Evolutionary conservation across 495 filamentous ascomycete species (phyloP), one percentile per base, ranked within the genome.

Genomic region (Aspergillus biplanus): DNA sequence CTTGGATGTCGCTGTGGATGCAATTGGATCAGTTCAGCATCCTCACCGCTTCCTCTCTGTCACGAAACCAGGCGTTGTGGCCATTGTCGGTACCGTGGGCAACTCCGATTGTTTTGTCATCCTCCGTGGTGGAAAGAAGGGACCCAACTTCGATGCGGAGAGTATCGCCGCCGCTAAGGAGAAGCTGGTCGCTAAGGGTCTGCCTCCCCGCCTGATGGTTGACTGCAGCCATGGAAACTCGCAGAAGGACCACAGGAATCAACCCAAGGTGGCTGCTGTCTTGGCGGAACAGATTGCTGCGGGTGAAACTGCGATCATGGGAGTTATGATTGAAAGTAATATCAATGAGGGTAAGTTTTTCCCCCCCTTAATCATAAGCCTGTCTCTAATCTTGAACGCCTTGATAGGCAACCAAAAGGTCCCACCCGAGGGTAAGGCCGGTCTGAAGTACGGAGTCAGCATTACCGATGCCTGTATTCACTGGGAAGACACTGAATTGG

Each of bases 91-190:
- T 61, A 99, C 96, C 6, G 86, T 88, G 5, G 96, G 96, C 48
- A 99, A 99, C 78, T 93, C 97, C 18, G 94, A 99, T 73, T 96
- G 95, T 84, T 99, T 96, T 78, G 93, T 97, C 55, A 98, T 99
- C 68, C 84, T 99, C 58, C 87, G 96, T 59, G 96, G 96, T 61
- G 96, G 96, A 49, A 97, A 90, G 70, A 89, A 85, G 69, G 95
- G 95, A 47, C 93, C 94, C 34, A 99, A 99, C 78, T 99, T 90
- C 80, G 93, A 98, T 75, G 83, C 87, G 2, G 80, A 88, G 65
- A 97, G 91, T 74, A 92, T 99, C 69, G 80, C 79, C 8, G 88
- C 87, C 52, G 87, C 91, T 12, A 92, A 92, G 73, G 80, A 83
- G 33, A 87, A 88, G 58, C 80, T 97, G 35, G 78, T 69, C 58